Conservation (phyloP, 352 stramenopile species). For the Phytophthora cactorum region DNA sequence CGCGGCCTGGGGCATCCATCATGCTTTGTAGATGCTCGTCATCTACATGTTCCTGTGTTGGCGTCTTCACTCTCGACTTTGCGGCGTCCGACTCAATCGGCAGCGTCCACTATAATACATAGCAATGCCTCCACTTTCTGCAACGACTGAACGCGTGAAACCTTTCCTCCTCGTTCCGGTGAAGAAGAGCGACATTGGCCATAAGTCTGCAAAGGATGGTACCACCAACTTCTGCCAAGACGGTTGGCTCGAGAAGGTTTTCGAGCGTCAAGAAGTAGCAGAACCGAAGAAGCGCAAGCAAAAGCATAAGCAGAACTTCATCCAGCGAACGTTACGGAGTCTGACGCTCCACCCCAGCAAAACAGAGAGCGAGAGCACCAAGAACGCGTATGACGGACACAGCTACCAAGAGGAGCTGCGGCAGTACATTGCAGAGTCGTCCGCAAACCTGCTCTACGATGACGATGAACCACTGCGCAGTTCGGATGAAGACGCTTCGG, state of each 20-base stretch:
- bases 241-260: constrained; percentile 28
- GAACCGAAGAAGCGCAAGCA: neutral
- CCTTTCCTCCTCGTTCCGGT: constrained; percentile 15
- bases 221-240: constrained; percentile 3
- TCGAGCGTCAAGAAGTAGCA: constrained; percentile 13
- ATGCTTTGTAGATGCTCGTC: constrained; percentile 24
- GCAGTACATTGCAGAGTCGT: constrained; percentile 31
- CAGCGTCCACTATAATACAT: neutral
- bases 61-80: constrained; percentile 24
- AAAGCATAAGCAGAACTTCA: constrained; percentile 29
- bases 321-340: constrained; percentile 24
- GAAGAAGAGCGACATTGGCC: constrained; percentile 7
- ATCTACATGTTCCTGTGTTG: neutral
- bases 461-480: constrained; percentile 11
- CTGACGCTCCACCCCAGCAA: constrained; percentile 23
- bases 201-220: neutral
- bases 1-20: constrained; percentile 9
- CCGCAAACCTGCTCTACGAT: constrained; percentile 15
- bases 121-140: constrained; percentile 15
- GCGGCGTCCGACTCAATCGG: constrained; percentile 3
- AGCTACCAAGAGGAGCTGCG: constrained; percentile 37
- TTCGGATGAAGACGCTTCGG: constrained; percentile 23
- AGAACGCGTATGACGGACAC: constrained; percentile 10
- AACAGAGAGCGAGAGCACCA: neutral
- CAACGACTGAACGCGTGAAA: constrained; percentile 16